phyloP scores from a whole-genome alignment of 331 rosid genomes.

The Erythrophleum ivorense region DNA sequence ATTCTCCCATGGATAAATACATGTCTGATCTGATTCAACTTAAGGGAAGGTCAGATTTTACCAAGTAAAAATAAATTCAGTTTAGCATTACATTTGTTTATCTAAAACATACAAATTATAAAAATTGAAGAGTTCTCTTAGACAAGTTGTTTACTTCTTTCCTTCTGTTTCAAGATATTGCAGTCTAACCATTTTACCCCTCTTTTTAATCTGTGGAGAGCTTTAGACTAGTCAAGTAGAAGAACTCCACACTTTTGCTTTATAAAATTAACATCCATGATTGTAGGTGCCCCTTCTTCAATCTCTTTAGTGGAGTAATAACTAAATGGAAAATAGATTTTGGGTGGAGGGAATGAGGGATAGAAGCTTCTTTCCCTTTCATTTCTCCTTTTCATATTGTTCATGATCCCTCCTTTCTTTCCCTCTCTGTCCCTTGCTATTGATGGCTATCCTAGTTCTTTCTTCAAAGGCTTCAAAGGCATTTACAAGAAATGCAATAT shows the following conservation, averaged over 20 bases:
- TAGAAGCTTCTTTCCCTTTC: conserved; percentile 47
- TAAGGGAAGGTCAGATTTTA: no score
- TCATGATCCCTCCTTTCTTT: not conserved
- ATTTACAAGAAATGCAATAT: conserved; percentile 1
- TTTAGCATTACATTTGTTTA: not conserved
- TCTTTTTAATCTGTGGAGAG: conserved; percentile 29
- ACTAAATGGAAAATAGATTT: not conserved
- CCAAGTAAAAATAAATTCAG: no score
- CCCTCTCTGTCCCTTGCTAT: not conserved
- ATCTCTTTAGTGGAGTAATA: conserved; percentile 26
- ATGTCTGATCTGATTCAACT: no score
- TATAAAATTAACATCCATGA: conserved; percentile 41
- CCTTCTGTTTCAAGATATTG: conserved; percentile 10
- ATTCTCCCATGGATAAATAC: no score
- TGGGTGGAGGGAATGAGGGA: conserved; percentile 6
- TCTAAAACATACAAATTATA: not conserved
- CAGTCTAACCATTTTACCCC: conserved; percentile 21
- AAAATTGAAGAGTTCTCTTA: no score
- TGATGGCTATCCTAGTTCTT: conserved; percentile 23
- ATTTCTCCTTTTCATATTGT: conserved; percentile 32
- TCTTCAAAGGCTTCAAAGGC: not conserved
- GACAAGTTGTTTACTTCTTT: not conserved
- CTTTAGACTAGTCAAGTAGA: conserved; percentile 47
- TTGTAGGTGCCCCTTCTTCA: conserved; percentile 37
- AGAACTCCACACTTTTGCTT: conserved; percentile 51